Evolutionary conservation across 1,284 basidiomycete genomes (phyloP), one percentile per base, ranked within the genome.

Genomic region (Amylostereum chailletii): DNA sequence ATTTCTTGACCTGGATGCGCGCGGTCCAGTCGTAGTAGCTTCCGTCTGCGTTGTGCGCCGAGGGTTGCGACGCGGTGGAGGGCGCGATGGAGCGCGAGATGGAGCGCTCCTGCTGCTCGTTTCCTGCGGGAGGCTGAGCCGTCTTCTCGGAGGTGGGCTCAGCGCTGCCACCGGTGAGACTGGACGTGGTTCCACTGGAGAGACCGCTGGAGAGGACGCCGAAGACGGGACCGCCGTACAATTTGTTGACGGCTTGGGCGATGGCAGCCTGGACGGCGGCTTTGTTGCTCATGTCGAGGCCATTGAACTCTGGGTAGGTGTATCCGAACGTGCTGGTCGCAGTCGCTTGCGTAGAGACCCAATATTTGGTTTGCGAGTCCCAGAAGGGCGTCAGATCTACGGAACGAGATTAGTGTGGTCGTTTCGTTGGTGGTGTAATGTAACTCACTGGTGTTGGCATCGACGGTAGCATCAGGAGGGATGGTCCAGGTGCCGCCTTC

Each of bases 241-340:
- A 51, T 37, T 51, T 10, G 48, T 67, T 66, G 19, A 74, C 64
- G 5, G 53, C 58, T 31, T 55, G 46, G 7, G 59, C 58, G 34
- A 75, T 71, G 7, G 64, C 64, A 0, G 50, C 50, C 38, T 56
- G 55, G 29, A 71, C 64, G 1, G 62, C 63, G 2, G 42, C 34
- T 2, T 55, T 37, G 49, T 69, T 60, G 34, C 51, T 53, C 45
- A 66, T 50, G 45, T 68, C 60, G 42, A 73, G 60, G 26, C 59
- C 63, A 44, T 70, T 67, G 60, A 74, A 74, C 39, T 74, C 72
- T 6, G 72, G 71, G 53, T 74, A 74, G 0, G 68, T 64, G 52
- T 75, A 75, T 26, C 66, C 62, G 8, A 73, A 56, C 5, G 49
- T 51, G 3, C 48, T 44, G 0, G 63, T 62, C 38, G 50, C 52